Evolutionary conservation across 805 yeast species (phyloP).

Genomic region (Millerago galiae): DNA sequence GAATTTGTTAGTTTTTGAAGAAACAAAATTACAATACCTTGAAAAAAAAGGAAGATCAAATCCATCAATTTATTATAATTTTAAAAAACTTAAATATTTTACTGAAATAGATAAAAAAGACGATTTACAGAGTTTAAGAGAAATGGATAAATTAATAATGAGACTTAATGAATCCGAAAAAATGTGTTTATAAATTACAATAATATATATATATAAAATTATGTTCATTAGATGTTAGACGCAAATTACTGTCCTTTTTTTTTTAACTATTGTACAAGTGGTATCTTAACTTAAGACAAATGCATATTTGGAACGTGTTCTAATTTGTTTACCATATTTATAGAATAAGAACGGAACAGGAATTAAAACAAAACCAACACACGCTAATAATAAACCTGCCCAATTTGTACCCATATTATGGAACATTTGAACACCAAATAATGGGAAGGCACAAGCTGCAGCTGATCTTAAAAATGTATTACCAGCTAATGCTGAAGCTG

Average conservation of each 20-base stretch:
- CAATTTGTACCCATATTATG: constrained; percentile 61
- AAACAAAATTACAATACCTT: neutral
- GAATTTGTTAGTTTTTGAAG: constrained; percentile 5
- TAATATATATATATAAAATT: neutral
- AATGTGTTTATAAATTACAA: constrained; percentile 2
- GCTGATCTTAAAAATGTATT: constrained; percentile 64
- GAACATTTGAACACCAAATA: constrained; percentile 71
- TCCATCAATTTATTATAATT: neutral
- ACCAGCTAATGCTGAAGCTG: constrained; percentile 76
- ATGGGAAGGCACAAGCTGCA: constrained; percentile 66
- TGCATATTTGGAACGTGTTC: constrained; percentile 56
- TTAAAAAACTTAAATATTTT: neutral
- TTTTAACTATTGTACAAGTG: neutral
- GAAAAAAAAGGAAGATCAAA: constrained; percentile 1
- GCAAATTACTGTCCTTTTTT: neutral
- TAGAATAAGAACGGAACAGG: constrained; percentile 67
- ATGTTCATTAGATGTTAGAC: neutral
- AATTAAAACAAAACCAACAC: constrained; percentile 47
- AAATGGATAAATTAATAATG: constrained; percentile 7
- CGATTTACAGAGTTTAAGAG: constrained; percentile 4
- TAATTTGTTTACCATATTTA: constrained; percentile 49
- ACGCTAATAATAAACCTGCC: constrained; percentile 72
- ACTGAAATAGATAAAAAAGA: neutral
- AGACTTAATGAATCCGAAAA: constrained; percentile 8
- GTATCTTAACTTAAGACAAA: constrained; percentile 21